Conservation (phyloP, 805 yeast genomes). For the Scheffersomyces amazonensis region DNA sequence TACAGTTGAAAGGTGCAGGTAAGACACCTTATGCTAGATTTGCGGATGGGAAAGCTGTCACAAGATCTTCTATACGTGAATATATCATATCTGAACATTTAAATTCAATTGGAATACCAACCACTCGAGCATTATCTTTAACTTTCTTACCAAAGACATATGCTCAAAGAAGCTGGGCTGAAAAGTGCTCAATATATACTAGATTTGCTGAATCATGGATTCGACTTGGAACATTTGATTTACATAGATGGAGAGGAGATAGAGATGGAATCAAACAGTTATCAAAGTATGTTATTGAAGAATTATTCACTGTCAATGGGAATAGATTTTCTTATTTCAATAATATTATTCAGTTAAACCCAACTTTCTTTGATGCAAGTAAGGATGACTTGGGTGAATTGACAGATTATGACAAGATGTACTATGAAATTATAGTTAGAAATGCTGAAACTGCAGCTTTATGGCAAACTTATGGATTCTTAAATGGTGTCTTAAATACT, state of each 20-base stretch:
- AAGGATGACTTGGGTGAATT: slow-evolving; percentile 29
- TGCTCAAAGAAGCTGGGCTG: slow-evolving; percentile 72
- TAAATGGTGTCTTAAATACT: slow-evolving; percentile 92
- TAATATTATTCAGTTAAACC: slow-evolving; percentile 14
- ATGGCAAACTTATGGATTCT: slow-evolving; percentile 90
- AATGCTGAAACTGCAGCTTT: slow-evolving; percentile 77
- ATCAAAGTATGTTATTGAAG: slow-evolving; percentile 69
- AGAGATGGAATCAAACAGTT: slow-evolving; percentile 57
- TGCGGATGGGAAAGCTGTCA: slow-evolving; percentile 95
- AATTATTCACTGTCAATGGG: slow-evolving; percentile 47
- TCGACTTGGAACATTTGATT: slow-evolving; percentile 84
- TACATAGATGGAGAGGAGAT: slow-evolving; percentile 72
- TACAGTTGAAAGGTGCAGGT: slow-evolving; percentile 92
- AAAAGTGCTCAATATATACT: slow-evolving; percentile 80
- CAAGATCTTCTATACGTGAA: slow-evolving; percentile 85
- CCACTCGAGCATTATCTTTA: slow-evolving; percentile 79
- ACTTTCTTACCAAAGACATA: slow-evolving; percentile 68
- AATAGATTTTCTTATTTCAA: slow-evolving; percentile 26
- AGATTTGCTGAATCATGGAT: slow-evolving; percentile 87
- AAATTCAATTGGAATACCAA: slow-evolving; percentile 77
- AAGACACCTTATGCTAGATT: slow-evolving; percentile 88
- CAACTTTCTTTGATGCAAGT: slow-evolving; percentile 15
- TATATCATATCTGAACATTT: slow-evolving; percentile 81
- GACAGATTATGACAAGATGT: slow-evolving; percentile 68
- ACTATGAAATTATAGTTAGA: slow-evolving; percentile 63